Percentiles rank a stretch among this genome's conserved stretches.
These are phyloP conservation scores for Chlorella variabilis DNA, from an alignment of 163 green algal species.

Conservation along the genomic window DNA sequence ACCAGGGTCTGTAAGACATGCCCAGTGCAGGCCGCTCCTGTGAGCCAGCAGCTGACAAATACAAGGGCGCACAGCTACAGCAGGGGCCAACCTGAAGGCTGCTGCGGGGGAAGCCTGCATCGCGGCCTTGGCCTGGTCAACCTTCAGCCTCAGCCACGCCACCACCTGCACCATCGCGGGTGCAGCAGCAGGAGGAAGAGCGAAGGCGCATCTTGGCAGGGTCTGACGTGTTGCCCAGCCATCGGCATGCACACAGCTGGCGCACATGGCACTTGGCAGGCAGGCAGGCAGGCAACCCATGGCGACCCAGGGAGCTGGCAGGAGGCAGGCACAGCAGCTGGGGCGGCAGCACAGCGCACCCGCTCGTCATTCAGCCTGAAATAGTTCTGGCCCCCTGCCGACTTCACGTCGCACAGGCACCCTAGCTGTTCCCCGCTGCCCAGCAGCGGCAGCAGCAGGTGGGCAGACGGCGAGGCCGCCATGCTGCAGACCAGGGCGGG, in stretches of 20 bases:
- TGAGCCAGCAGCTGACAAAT: too few species aligned
- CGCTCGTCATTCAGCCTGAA: slow-evolving; percentile 47
- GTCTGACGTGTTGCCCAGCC: too few species aligned
- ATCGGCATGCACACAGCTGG: too few species aligned
- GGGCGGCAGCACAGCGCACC: too few species aligned
- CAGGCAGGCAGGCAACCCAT: too few species aligned
- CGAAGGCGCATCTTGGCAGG: too few species aligned
- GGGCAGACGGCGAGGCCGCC: background rate
- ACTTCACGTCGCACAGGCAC: slow-evolving; percentile 57
- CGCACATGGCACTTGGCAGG: too few species aligned
- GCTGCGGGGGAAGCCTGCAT: slow-evolving; percentile 33
- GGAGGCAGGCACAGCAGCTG: background rate
- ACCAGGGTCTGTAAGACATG: background rate
- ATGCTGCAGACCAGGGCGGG: background rate
- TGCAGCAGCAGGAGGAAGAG: too few species aligned
- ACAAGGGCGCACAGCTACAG: too few species aligned
- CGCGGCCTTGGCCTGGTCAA: slow-evolving; percentile 36
- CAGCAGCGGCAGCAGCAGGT: slow-evolving; percentile 29
- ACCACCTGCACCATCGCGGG: too few species aligned
- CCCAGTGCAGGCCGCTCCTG: background rate
- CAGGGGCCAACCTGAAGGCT: slow-evolving; percentile 26
- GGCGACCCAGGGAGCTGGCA: too few species aligned
- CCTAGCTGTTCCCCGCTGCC: slow-evolving; percentile 27
- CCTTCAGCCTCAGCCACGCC: slow-evolving; percentile 53
- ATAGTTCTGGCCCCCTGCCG: slow-evolving; percentile 43